These are phyloP conservation scores for Penicillium sp. DNA, from an alignment of 2,329 filamentous ascomycete genomes.

Conservation along the genomic window DNA sequence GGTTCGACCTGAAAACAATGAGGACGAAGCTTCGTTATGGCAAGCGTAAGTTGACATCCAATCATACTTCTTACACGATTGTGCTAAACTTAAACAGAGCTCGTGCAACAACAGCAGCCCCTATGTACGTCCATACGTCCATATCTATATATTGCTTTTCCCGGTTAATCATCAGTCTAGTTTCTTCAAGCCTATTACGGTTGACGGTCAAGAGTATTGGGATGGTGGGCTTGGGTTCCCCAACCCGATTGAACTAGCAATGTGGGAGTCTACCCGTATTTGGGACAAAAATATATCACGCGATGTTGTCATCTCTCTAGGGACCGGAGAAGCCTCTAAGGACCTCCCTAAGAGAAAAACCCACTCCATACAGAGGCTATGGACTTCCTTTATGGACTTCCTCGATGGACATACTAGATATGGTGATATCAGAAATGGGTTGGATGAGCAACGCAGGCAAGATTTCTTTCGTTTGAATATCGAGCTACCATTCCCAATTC, in stretches of 20 bases:
- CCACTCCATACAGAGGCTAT: neutral
- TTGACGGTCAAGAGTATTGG: neutral
- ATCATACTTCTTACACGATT: neutral
- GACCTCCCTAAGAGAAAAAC: neutral
- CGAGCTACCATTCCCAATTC: conserved; percentile 1
- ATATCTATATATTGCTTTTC: neutral
- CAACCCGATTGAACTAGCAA: neutral
- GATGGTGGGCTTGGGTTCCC: neutral
- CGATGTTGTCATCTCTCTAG: neutral
- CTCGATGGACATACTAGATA: neutral
- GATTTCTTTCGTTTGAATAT: conserved; percentile 2
- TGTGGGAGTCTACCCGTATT: neutral
- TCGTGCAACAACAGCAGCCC: conserved; percentile 6
- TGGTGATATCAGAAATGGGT: neutral
- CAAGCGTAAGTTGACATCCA: conserved; percentile 4
- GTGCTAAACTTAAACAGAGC: neutral
- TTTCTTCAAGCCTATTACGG: neutral
- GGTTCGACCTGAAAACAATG: neutral
- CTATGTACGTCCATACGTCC: conserved; percentile 2
- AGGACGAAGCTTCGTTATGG: neutral
- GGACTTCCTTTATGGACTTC: neutral
- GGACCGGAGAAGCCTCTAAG: neutral
- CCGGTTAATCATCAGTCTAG: neutral
- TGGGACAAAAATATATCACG: neutral
- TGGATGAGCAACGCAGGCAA: neutral